Evolutionary conservation across 2,329 filamentous ascomycete species (phyloP), one percentile per base, ranked within the genome.

Genomic region (Fusarium tricinctum): DNA sequence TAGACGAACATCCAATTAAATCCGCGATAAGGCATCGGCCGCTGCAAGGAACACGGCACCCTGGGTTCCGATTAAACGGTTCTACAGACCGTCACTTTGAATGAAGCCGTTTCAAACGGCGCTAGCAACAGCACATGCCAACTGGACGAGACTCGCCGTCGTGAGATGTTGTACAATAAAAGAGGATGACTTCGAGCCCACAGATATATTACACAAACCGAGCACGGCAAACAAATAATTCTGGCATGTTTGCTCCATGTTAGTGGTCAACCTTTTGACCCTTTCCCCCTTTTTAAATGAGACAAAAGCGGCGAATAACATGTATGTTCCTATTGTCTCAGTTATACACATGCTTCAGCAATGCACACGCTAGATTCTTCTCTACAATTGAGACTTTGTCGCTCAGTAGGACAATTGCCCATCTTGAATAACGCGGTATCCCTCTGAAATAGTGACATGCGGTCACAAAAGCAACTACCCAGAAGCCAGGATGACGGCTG

Each of bases 381-480:
- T 15, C 38, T 30, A 8, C 26, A 50, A 51, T 64, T 65, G 48
- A 68, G 64, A 68, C 58, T 65, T 59, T 38, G 28, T 17, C 38
- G 30, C 43, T 49, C 6, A 63, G 43, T 28, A 22, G 12, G 26
- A 48, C 32, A 45, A 47, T 26, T 30, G 30, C 2, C 46, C 28
- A 14, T 26, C 17, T 58, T 38, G 43, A 39, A 35, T 15, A 28
- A 13, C 44, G 47, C 15, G 59, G 46, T 44, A 46, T 68, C 3
- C 49, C 15, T 72, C 70, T 22, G 58, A 66, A 40, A 53, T 73
- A 26, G 64, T 63, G n/a, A 74, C 72, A 2, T 77, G 77, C 43
- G 72, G 77, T 17, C 78, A 72, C 46, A 33, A 69, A 7, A 60
- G 75, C 19, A 79, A 78, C 8, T 66, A 80, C 19, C 56, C 73